Evolutionary conservation across 83 land plant genomes (phyloP), one percentile per base, ranked within the genome.

Genomic region (Thuja plicata): DNA sequence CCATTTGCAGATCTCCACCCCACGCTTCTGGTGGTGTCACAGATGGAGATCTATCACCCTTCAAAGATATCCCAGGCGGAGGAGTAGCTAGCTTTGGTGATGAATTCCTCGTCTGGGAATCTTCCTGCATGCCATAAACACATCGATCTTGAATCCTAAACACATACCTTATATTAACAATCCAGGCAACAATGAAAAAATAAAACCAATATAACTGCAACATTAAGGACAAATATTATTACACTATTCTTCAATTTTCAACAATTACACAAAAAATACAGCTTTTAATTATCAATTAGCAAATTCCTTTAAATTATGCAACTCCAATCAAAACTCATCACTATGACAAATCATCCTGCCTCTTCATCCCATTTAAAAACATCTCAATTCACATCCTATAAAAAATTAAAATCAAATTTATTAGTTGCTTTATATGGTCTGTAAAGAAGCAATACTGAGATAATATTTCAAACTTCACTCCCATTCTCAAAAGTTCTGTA

Each of bases 21-120:
- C 98, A 96, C 71, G 96, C 98, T 91, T 98, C 99, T 48, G 97
- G 98, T 78, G 98, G 98, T 83, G 99, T 96, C 6, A 92, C 88
- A 86, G 97, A 94, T 32, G 95, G 92, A 35, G 94, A 90, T 82
- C 94, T 93, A 77, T 95, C 97, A 91, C 62, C 80, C 89, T 92
- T 94, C 57, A 90, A 87, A 84, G 94, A 91, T 86, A 92, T 62
- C 74, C 89, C 83, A 34, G 95, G 89, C 48, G 95, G 90, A 32
- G 96, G 93, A 46, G 94, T 93, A 41, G 87, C 86, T 78, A 89
- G 76, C 62, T 84, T 88, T 83, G 91, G 45, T 79, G 94, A 60
- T 73, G 90, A 87, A 73, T 35, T 40, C 37, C 60, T 73, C 60
- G 13, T 46, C 57, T 57, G 89, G 71, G 41, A 73, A 46, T 93